Conservation (phyloP, 2,329 filamentous ascomycete genomes). For the Talaromyces sp. region DNA sequence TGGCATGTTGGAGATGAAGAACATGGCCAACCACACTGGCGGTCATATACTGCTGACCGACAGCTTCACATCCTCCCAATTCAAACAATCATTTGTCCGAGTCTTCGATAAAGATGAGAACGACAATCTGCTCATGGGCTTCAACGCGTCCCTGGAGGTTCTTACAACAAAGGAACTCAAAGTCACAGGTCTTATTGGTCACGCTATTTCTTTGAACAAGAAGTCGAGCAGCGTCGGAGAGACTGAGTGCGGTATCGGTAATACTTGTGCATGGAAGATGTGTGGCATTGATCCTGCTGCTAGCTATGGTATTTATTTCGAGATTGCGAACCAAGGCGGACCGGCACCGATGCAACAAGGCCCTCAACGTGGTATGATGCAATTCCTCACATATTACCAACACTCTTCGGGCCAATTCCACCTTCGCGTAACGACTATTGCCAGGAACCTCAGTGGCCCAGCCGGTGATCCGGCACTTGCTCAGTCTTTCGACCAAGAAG, state of each 20-base stretch:
- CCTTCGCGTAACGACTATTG: constrained; percentile 89
- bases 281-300: constrained; percentile 92
- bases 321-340: constrained; percentile 91
- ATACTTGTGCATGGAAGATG: constrained; percentile 99
- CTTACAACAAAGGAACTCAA: constrained; percentile 97
- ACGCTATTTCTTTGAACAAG: constrained; percentile 95
- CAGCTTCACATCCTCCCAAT: constrained; percentile 98
- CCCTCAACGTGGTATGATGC: constrained; percentile 90
- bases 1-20: constrained; percentile 96
- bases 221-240: constrained; percentile 96
- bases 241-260: constrained; percentile 96
- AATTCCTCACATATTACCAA: constrained; percentile 98
- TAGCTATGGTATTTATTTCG: constrained; percentile 95
- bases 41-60: constrained; percentile 98
- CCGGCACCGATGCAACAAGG: constrained; percentile 80
- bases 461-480: constrained; percentile 92
- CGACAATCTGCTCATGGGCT: constrained; percentile 95
- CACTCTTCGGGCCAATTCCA: constrained; percentile 96
- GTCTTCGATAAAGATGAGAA: constrained; percentile 96
- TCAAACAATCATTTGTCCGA: constrained; percentile 96
- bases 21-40: constrained; percentile 89
- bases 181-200: constrained; percentile 93
- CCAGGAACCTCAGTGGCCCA: constrained; percentile 84
- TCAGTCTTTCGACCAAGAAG: constrained; percentile 97
- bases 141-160: constrained; percentile 94